phyloP scores from a whole-genome alignment of 495 filamentous ascomycete genomes.

The Trichoderma parareesei region DNA sequence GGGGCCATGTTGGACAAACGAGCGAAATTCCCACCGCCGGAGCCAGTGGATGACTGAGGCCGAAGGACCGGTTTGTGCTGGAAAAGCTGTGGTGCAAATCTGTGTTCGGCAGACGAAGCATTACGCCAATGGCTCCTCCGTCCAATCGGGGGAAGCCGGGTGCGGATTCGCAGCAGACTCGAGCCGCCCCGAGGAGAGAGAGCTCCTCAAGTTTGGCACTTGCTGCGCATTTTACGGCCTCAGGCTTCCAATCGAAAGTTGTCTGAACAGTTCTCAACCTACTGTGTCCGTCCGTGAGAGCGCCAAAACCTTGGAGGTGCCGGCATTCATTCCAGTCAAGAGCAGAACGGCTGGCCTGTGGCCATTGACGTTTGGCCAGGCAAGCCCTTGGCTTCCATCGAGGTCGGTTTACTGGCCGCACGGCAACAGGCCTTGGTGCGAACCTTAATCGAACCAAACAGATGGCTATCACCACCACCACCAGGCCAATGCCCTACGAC shows the following conservation, averaged over 20 bases:
- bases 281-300: neutral
- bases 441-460: neutral
- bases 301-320: neutral
- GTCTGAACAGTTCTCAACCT: neutral
- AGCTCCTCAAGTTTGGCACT: neutral
- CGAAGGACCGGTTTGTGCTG: neutral
- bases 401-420: neutral
- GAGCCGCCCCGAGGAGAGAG: neutral
- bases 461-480: neutral
- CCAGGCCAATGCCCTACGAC: neutral
- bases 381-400: neutral
- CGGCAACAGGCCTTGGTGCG: neutral
- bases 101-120: neutral
- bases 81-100: slow-evolving; percentile 1
- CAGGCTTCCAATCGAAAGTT: neutral
- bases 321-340: slow-evolving; percentile 6
- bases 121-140: neutral
- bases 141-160: slow-evolving; percentile 13
- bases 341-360: neutral
- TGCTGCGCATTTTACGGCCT: neutral
- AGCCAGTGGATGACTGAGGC: neutral
- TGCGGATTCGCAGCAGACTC: neutral
- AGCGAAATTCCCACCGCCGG: neutral
- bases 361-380: neutral
- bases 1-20: slow-evolving; percentile 6